Evolutionary conservation across 345 rosid species (phyloP).

Genomic region (Ricinus communis): DNA sequence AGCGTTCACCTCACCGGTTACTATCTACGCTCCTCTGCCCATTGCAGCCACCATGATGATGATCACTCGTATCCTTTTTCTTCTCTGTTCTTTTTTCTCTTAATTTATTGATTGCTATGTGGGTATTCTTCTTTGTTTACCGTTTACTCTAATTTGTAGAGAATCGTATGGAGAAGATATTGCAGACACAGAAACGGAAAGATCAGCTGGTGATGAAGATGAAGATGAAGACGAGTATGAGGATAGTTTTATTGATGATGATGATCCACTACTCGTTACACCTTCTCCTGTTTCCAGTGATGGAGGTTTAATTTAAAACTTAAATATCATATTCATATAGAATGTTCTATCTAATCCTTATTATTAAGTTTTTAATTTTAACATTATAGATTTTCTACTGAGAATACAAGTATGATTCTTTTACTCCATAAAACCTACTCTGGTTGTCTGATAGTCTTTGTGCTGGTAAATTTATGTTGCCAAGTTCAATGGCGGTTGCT

Average conservation of each 20-base stretch:
- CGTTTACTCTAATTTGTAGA: slow-evolving; percentile 30
- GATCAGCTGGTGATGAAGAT: slow-evolving; percentile 29
- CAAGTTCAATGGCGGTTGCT: neutral
- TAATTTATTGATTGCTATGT: neutral
- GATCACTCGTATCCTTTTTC: slow-evolving; percentile 65
- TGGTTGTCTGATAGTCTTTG: neutral
- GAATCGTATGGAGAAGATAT: slow-evolving; percentile 74
- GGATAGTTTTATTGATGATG: slow-evolving; percentile 74
- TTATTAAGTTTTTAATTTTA: too few species aligned
- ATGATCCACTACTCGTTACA: slow-evolving; percentile 27
- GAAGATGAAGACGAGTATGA: slow-evolving; percentile 62
- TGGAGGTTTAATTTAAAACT: slow-evolving; percentile 34
- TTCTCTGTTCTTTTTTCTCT: slow-evolving; percentile 29
- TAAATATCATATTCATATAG: too few species aligned
- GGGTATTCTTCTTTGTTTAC: neutral
- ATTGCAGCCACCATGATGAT: slow-evolving; percentile 16
- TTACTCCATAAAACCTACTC: neutral
- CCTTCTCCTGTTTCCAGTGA: slow-evolving; percentile 37
- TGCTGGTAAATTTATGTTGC: neutral
- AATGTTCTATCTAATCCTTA: neutral
- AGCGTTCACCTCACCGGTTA: slow-evolving; percentile 74
- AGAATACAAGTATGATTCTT: neutral
- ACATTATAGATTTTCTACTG: neutral
- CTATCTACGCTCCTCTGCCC: slow-evolving; percentile 28
- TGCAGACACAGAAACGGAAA: slow-evolving; percentile 54